phyloP scores from a whole-genome alignment of 805 yeast species.

The Myxozyma monticola region DNA sequence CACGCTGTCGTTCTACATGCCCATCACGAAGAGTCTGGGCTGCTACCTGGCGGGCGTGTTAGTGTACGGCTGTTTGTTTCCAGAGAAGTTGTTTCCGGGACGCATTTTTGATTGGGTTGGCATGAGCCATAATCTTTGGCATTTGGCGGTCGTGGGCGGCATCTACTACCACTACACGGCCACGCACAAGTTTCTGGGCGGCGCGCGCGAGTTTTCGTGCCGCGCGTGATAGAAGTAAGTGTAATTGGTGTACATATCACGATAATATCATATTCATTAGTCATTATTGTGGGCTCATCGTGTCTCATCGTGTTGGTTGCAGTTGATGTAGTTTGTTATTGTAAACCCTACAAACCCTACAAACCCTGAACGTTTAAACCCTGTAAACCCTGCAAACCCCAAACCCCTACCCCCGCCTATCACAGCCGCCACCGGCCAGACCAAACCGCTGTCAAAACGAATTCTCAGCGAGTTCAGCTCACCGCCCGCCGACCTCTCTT shows the following conservation, averaged over 20 bases:
- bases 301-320: neutral
- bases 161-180: slow-evolving; percentile 86
- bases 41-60: slow-evolving; percentile 83
- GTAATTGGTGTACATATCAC: too few relatives aligned
- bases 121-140: slow-evolving; percentile 98
- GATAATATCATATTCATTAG: too few relatives aligned
- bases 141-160: slow-evolving; percentile 83
- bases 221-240: neutral
- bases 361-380: too few relatives aligned
- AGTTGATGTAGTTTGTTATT: neutral
- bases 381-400: too few relatives aligned
- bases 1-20: slow-evolving; percentile 59
- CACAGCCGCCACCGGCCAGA: too few relatives aligned
- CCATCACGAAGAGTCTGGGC: slow-evolving; percentile 67
- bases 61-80: slow-evolving; percentile 82
- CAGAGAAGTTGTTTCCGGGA: slow-evolving; percentile 67
- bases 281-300: too few relatives aligned
- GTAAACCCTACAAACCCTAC: too few relatives aligned
- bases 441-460: too few relatives aligned
- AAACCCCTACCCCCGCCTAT: too few relatives aligned
- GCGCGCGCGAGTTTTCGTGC: slow-evolving; percentile 35
- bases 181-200: slow-evolving; percentile 65
- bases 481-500: too few relatives aligned
- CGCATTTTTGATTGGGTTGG: slow-evolving; percentile 46
- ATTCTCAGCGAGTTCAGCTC: too few relatives aligned